Evolutionary conservation across 2,329 filamentous ascomycete genomes (phyloP).

Genomic region (Pseudocercospora ulei): DNA sequence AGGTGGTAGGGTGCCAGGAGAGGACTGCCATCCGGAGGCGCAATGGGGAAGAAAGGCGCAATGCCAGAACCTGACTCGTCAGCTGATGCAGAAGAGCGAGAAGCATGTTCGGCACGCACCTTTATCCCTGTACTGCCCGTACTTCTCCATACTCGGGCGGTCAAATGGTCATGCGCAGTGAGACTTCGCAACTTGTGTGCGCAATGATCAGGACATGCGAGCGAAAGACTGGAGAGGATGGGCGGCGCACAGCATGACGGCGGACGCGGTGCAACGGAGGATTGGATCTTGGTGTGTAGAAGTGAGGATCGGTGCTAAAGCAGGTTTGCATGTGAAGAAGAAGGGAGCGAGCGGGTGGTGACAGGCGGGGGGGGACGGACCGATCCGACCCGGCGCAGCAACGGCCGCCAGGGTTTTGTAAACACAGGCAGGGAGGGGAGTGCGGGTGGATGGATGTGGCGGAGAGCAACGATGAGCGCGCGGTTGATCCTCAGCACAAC

Average conservation of each 20-base stretch:
- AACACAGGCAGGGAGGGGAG: slow-evolving; percentile 1
- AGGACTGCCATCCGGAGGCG: slow-evolving; percentile 54
- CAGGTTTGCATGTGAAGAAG: slow-evolving; percentile 4
- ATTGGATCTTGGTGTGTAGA: too few species aligned
- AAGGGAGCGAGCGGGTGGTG: not conserved
- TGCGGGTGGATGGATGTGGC: too few species aligned
- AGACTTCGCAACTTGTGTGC: slow-evolving; percentile 3
- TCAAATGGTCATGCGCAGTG: slow-evolving; percentile 1
- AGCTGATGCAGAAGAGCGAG: slow-evolving; percentile 14
- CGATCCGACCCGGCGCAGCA: slow-evolving; percentile 4
- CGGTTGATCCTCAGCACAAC: slow-evolving; percentile 10
- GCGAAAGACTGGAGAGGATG: not conserved
- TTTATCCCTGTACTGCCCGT: slow-evolving; percentile 83
- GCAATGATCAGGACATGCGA: not conserved
- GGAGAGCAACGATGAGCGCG: slow-evolving; percentile 8
- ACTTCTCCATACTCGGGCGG: slow-evolving; percentile 69
- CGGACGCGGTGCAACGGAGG: not conserved
- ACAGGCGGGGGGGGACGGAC: not conserved
- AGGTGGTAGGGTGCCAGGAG: slow-evolving; percentile 44
- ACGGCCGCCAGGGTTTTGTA: slow-evolving; percentile 4
- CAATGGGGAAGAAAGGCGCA: slow-evolving; percentile 82
- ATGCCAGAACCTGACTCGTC: slow-evolving; percentile 70
- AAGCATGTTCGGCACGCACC: slow-evolving; percentile 44
- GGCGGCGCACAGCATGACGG: not conserved
- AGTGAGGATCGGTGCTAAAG: slow-evolving; percentile 1